Evolutionary conservation across 176 grass and related monocot species (phyloP).

Genomic region (Rhynchospora tenuis): DNA sequence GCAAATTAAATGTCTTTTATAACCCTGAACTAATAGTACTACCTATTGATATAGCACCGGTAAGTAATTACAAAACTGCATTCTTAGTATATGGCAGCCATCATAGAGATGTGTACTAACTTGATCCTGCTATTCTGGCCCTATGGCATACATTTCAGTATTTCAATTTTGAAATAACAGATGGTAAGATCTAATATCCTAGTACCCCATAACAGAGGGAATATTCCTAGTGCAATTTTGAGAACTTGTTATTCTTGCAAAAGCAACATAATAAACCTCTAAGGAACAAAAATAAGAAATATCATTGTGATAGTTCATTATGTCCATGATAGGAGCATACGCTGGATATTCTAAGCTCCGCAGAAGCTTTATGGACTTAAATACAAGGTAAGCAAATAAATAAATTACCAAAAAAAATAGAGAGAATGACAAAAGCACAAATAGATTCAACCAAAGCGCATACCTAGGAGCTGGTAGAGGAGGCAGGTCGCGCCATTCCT

Average conservation of each 20-base stretch:
- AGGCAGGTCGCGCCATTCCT: conserved; percentile 81
- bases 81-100: neutral
- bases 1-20: conserved; percentile 6
- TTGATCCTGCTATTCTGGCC: neutral
- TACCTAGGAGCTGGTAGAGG: conserved; percentile 86
- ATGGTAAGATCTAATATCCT: neutral
- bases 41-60: neutral
- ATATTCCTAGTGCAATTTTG: neutral
- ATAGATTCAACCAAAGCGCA: neutral
- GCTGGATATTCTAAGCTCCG: neutral
- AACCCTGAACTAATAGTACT: neutral
- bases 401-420: neutral
- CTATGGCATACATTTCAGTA: neutral
- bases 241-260: neutral
- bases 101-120: too few species aligned
- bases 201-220: neutral
- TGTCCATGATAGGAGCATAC: neutral
- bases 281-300: neutral
- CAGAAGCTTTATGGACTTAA: neutral
- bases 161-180: neutral
- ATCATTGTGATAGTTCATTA: neutral
- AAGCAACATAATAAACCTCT: neutral
- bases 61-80: too few species aligned
- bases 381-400: neutral
- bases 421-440: neutral